Evolutionary conservation across 805 yeast species (phyloP), one percentile per base, ranked within the genome.

Genomic region (Teunomyces kruisii): DNA sequence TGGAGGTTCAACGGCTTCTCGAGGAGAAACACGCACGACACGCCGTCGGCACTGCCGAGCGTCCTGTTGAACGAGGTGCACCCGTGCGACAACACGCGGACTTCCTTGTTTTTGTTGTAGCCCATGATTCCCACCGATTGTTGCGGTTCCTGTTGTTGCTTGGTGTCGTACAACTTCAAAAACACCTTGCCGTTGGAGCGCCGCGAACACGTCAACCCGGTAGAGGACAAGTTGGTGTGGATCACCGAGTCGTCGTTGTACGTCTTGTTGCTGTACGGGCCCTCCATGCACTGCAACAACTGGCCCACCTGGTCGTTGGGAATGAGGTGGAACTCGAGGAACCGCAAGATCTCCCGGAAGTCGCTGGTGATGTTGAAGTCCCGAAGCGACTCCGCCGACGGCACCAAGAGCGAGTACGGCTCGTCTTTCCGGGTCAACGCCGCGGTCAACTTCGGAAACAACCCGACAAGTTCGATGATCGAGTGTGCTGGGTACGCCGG

Each of bases 241-340:
- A 77, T 52, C 0, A 84, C 77, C 15, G 66, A 65, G 12, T 79
- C 71, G 17, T 56, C 51, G 12, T 58, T 58, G 31, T 37, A 29
- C 30, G 40, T 41, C 28, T 47, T 35, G 19, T 40, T 41, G 13
- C 40, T 39, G 17, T 42, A 31, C n/a, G 35, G 39, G 8, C 54
- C 56, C 8, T 51, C 46, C 3, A 76, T 67, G 57, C 94, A 86
- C 5, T 66, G 53, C 10, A 80, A 56, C 7, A 86, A 49, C 16
- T 60, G 64, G 0, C 61, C 58, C 2, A 82, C 60, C 9, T 85
- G 78, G 16, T 76, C 70, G 15, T 77, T 76, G 1, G 87, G 86
- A 2, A 91, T 70, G 22, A 88, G 68, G 59, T 91, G 98, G 40
- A 88, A 65, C 41, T 75, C 76, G 31, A 88, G 66, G 46, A 90